Conservation (phyloP, 306 rosid genomes). For the Albizia julibrissin region DNA sequence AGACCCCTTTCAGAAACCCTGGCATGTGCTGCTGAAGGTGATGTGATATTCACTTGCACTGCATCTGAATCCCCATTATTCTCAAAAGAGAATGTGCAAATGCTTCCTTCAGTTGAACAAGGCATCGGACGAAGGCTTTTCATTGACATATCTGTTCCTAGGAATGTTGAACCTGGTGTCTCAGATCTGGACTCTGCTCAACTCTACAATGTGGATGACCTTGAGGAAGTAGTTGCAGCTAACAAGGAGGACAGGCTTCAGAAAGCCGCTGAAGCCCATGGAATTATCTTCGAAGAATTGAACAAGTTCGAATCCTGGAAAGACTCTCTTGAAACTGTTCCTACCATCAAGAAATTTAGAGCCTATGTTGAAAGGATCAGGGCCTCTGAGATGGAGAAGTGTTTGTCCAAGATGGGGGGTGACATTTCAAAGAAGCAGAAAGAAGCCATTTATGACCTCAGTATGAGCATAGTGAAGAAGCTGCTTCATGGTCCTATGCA, state of each 20-base stretch:
- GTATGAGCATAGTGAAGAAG: constrained; percentile 73
- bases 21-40: constrained; percentile 66
- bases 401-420: constrained; percentile 74
- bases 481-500: constrained; percentile 93
- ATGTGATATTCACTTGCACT: constrained; percentile 82
- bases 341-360: constrained; percentile 89
- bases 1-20: constrained; percentile 69
- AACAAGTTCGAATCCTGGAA: constrained; percentile 79
- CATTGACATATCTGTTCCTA: constrained; percentile 85
- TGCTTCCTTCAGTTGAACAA: constrained; percentile 49
- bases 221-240: constrained; percentile 85
- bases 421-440: constrained; percentile 67
- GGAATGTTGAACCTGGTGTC: constrained; percentile 74
- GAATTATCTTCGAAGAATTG: constrained; percentile 66
- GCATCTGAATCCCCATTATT: constrained; percentile 71
- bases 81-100: constrained; percentile 62
- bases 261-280: constrained; percentile 72
- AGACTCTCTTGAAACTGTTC: constrained; percentile 83
- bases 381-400: constrained; percentile 78
- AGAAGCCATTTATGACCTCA: constrained; percentile 73
- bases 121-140: constrained; percentile 54
- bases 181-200: constrained; percentile 59
- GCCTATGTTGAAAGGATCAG: constrained; percentile 78
- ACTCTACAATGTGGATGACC: constrained; percentile 87
- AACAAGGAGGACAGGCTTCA: constrained; percentile 78